Evolutionary conservation across 805 yeast species (phyloP), one percentile per base, ranked within the genome.

Genomic region (Clavispora fructus): DNA sequence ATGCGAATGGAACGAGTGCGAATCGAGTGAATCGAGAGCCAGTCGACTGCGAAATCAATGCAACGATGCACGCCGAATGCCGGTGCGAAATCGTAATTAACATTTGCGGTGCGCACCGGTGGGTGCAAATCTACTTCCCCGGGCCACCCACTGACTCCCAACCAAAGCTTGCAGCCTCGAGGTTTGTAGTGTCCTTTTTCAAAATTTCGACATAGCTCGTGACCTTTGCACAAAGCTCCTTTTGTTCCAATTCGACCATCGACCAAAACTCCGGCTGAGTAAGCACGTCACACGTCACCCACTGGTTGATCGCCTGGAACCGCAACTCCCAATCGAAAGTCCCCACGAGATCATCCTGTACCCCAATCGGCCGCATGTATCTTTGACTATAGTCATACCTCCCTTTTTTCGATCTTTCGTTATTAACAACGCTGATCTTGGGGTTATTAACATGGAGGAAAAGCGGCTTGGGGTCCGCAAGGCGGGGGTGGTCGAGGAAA

Each of bases 401-500:
- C 23, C 49, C 30, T 38, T 43, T 41, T 9, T 39, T 31, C 28
- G 54, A 39, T 11, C 48, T 16, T 38, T 48, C 53, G 44, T 64
- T 63, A 23, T 42, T 48, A 7, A 65, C 47, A 7, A 69, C 59
- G 37, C 64, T 64, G 46, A 67, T 58, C 47, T 65, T 65, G 17
- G 70, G 70, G 39, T 59, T 54, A 44, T 66, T 65, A 8, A 63
- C 53, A 52, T 68, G 71, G 40, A 68, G 45, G n/a, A n/a, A 45
- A 68, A 58, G 40, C 14, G 62, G 63, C 14, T 50, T 50, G 12
- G 71, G 68, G 30, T 39, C 29, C 10, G 37, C 38, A 10, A 40
- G 37, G 26, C n/a, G 29, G 17, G 45, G 39, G 28, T 47, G 41
- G 13, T 38, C 43, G n/a, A 35, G n/a, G 13, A 44, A 40, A 43